Conservation (phyloP, 2,329 filamentous ascomycete species). For the Fusarium secorum region DNA sequence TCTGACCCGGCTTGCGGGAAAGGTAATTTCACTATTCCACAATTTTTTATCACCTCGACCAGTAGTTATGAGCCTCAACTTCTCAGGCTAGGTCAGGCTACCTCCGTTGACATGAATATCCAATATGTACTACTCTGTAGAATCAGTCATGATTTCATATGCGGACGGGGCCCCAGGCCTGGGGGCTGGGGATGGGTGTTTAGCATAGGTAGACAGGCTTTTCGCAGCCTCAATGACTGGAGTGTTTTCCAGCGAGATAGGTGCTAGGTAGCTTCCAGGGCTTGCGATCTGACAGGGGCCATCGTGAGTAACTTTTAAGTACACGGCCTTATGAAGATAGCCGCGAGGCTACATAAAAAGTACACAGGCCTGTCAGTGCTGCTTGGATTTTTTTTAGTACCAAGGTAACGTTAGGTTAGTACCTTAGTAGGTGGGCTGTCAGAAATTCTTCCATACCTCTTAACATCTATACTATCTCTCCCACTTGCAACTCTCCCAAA, state of each 20-base stretch:
- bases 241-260: conserved; percentile 24
- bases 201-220: conserved; percentile 1
- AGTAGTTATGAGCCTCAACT: conserved; percentile 12
- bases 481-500: conserved; percentile 28
- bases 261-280: conserved; percentile 18
- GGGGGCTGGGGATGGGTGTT: conserved; percentile 8
- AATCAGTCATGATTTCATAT: neutral
- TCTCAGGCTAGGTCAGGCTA: neutral
- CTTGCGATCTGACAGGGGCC: neutral
- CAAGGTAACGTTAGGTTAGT: neutral
- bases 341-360: neutral
- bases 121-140: neutral
- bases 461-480: conserved; percentile 5
- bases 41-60: neutral
- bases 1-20: neutral
- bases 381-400: conserved; percentile 19
- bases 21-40: neutral
- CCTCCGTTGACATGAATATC: neutral
- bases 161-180: neutral
- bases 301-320: neutral
- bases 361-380: neutral
- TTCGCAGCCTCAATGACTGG: conserved; percentile 1
- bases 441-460: conserved; percentile 33
- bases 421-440: conserved; percentile 22
- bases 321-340: neutral